Conservation (phyloP, 2,329 filamentous ascomycete genomes). For the Nigrospora osmanthi region DNA sequence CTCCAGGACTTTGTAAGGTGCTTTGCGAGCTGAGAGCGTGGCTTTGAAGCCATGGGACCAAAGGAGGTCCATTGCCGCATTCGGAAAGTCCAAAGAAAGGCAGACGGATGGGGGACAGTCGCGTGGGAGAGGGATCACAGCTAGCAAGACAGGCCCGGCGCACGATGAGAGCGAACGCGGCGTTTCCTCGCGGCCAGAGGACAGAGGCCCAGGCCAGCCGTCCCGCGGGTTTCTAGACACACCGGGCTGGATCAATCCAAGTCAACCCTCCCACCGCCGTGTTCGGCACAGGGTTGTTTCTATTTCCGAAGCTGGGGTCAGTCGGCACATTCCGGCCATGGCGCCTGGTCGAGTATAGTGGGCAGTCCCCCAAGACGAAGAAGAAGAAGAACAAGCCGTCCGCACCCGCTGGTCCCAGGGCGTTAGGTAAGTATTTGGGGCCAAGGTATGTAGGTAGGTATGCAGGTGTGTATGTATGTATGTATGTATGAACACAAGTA, state of each 20-base stretch:
- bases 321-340: constrained; percentile 1
- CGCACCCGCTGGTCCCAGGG: not conserved
- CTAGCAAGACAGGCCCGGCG: not conserved
- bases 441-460: too few relatives aligned
- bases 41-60: not conserved
- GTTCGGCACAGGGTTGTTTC: constrained; percentile 1
- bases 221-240: too few relatives aligned
- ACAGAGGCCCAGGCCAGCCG: too few relatives aligned
- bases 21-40: not conserved
- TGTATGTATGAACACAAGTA: too few relatives aligned
- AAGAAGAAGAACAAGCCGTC: too few relatives aligned
- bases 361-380: not conserved
- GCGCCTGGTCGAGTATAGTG: not conserved
- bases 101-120: not conserved
- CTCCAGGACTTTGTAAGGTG: not conserved
- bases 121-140: not conserved
- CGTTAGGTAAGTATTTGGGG: not conserved
- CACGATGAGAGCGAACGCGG: constrained; percentile 1
- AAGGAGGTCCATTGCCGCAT: constrained; percentile 1
- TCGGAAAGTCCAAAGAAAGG: constrained; percentile 1
- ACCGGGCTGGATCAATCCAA: too few relatives aligned
- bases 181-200: too few relatives aligned
- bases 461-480: too few relatives aligned
- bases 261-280: not conserved
- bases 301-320: not conserved